Evolutionary conservation across 257 asterid genomes (phyloP), one percentile per base, ranked within the genome.

Genomic region (Nicotiana attenuata): DNA sequence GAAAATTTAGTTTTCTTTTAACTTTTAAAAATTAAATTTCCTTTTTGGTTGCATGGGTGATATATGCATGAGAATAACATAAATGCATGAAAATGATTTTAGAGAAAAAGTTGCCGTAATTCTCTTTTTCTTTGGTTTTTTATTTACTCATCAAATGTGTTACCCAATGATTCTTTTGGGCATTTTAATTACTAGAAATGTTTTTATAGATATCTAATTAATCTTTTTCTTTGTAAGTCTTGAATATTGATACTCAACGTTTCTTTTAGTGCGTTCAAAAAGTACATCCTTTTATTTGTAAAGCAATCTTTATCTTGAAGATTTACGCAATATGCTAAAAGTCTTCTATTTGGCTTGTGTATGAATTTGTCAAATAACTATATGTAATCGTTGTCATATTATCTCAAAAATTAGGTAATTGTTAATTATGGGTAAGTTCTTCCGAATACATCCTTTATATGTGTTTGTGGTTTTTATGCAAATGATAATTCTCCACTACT

Each of bases 401-500:
- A 61, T 78, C 45, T 78, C 38, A 5, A 35, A 56, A 78, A 60
- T 16, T 78, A 38, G 82, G 26, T 61, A 60, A 60, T 60, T 78
- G 73, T 38, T 38, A 78, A 38, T 78, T 56, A 35, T 14, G 22
- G 60, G 60, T 16, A 60, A 33, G 68, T 47, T 78, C 26, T 24
- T 60, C 65, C 50, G 41, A 52, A 60, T 60, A 5, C 60, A 20
- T 19, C 45, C 45, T 78, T 38, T 60, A 7, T 64, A 59, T 47
- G 55, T 78, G 73, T 38, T 60, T 60, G 60, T 64, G 57, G 73
- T 45, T 59, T 73, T 78, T 78, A 45, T 78, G 82, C 57, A 60
- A 38, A 78, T 14, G 59, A 78, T 78, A 47, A 78, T 78, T 28
- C 31, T 78, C 79, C 79, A 78, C 82, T 78, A 15, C 38, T 78